Evolutionary conservation across 2,329 filamentous ascomycete genomes (phyloP), one percentile per base, ranked within the genome.

Genomic region (Penicillium crustosum): DNA sequence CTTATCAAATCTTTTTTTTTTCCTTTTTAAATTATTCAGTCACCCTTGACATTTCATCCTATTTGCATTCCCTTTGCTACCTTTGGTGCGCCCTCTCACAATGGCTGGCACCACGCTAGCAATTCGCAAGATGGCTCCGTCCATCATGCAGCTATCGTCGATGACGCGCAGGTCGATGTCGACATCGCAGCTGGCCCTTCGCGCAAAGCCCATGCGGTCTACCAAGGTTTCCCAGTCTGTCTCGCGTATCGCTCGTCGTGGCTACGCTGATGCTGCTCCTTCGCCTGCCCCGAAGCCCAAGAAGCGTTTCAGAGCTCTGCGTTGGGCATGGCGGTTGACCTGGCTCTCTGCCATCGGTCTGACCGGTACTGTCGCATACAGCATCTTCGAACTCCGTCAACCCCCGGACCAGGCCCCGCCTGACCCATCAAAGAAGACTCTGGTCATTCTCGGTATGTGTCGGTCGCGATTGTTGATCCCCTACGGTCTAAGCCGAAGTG

Each of bases 351-450:
- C 86, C 60, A 75, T 94, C 61, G 89, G 83, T 62, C 82, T 87
- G 58, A 72, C 89, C 42, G 90, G 81, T 64, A 92, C 88, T 73
- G 79, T 93, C 59, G 85, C 83, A 68, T 97, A 94, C 76, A 85
- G 85, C 72, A 89, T 97, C 78, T 97, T 93, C 77, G 81, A 88
- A 50, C 86, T 90, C 74, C 87, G 91, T 69, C 85, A 96, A 76
- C 93, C 93, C 10, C 82, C 83, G 42, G 89, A 93, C 53, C 94
- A 97, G 80, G 79, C 83, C 59, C 81, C 86, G 62, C 87, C 90
- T 19, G 91, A 97, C 77, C 90, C 93, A 55, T 83, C 73, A 69
- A 99, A 97, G 89, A 99, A 99, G 85, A 99, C 93, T 12, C 83
- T 99, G 56, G 94, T 99, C 47, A 87, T 99, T 66, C 85, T 99